Conservation (phyloP, 345 rosid genomes). For the Eucalyptus leucophloia region DNA sequence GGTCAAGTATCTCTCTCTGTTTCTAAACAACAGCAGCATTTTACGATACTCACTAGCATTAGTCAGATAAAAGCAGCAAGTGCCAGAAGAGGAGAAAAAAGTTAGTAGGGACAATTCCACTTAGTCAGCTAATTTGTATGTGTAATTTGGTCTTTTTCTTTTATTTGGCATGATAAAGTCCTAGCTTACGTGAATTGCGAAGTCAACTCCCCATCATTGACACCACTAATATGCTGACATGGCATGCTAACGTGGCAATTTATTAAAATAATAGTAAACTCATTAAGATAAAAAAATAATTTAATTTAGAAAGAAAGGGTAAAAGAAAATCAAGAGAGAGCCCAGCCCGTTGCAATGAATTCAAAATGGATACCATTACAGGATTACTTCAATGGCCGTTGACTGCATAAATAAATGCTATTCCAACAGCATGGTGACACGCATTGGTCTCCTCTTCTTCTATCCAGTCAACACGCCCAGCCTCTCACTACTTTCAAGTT, state of each 20-base stretch:
- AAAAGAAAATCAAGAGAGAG: not conserved
- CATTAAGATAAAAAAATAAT: not conserved
- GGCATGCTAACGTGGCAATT: not conserved
- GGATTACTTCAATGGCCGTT: not conserved
- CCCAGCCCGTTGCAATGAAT: not conserved
- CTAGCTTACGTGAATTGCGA: not conserved
- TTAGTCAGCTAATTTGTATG: not conserved
- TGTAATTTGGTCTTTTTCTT: not conserved
- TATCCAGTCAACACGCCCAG: not conserved
- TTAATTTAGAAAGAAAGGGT: not conserved
- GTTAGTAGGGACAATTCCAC: not conserved
- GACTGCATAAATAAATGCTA: not conserved
- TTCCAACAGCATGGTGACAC: not conserved
- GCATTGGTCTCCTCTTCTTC: not conserved
- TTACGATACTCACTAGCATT: not conserved
- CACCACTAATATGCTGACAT: not conserved
- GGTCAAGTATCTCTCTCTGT: not conserved
- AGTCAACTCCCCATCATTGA: not conserved
- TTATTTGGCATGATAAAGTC: not conserved
- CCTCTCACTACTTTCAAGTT: not conserved
- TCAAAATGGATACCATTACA: not conserved
- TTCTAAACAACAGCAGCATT: not conserved
- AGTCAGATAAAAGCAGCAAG: not conserved
- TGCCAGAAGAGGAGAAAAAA: not conserved
- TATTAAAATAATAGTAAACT: not conserved